Evolutionary conservation across 352 stramenopile species (phyloP).

Genomic region (Phytophthora nicotianae): DNA sequence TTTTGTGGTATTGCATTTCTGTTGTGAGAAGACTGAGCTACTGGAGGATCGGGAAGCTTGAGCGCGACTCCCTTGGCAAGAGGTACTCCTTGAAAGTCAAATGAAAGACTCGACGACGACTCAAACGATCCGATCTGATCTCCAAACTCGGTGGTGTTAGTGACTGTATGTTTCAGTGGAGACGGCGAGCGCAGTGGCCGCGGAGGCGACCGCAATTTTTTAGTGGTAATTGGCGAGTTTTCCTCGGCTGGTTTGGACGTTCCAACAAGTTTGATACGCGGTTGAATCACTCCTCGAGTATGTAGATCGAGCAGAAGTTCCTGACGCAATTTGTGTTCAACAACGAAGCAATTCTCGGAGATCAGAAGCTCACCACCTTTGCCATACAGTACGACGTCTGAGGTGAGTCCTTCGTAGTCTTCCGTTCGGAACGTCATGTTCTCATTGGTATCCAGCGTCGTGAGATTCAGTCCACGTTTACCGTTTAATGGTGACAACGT

Average conservation of each 20-base stretch:
- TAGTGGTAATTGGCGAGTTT: slow-evolving; percentile 2
- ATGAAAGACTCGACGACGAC: slow-evolving; percentile 41
- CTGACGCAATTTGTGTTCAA: slow-evolving; percentile 43
- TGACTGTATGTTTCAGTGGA: not conserved
- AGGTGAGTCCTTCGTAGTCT: slow-evolving; percentile 60
- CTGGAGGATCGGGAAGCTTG: slow-evolving; percentile 17
- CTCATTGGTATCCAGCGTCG: slow-evolving; percentile 2
- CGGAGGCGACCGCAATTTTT: not conserved
- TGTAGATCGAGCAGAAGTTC: slow-evolving; percentile 50
- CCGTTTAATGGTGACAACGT: slow-evolving; percentile 13
- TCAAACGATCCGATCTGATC: slow-evolving; percentile 45
- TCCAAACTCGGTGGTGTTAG: slow-evolving; percentile 32
- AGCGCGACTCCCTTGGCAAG: slow-evolving; percentile 57
- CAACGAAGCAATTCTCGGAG: slow-evolving; percentile 58
- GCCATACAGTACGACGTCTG: slow-evolving; percentile 48
- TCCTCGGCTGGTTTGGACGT: slow-evolving; percentile 13
- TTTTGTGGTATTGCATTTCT: slow-evolving; percentile 5
- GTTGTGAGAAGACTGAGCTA: not conserved
- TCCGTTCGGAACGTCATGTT: slow-evolving; percentile 52
- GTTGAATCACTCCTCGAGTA: slow-evolving; percentile 39
- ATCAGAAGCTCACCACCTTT: slow-evolving; percentile 51
- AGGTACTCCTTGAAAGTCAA: slow-evolving; percentile 48
- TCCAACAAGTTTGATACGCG: slow-evolving; percentile 41
- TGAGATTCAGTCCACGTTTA: slow-evolving; percentile 1
- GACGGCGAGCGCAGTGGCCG: not conserved